A percentile compares a stretch with the other conserved stretches of the same genome.
These are phyloP conservation scores for Cicer bijugum DNA, from an alignment of 306 rosid genomes.

Conservation along the genomic window DNA sequence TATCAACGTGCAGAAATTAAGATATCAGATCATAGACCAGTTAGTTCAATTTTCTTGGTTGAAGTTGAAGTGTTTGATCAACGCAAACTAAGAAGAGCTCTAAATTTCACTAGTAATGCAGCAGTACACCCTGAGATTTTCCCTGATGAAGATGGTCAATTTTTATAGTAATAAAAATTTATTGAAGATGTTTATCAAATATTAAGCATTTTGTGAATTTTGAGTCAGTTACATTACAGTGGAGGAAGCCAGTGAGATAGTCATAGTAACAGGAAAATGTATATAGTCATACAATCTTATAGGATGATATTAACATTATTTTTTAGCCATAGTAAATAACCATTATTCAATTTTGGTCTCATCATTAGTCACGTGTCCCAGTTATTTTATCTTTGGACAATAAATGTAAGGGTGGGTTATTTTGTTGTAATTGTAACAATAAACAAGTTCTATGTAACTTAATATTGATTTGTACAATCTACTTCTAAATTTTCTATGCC, in stretches of 20 bases:
- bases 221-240: conserved; percentile 25
- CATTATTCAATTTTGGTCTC: conserved; percentile 44
- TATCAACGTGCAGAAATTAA: conserved; percentile 66
- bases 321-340: conserved; percentile 14
- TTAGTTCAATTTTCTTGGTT: conserved; percentile 69
- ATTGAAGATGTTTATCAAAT: background rate
- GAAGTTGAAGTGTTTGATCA: conserved; percentile 90
- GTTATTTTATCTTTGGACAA: conserved; percentile 31
- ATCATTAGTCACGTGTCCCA: conserved; percentile 33
- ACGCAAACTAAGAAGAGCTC: conserved; percentile 75
- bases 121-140: conserved; percentile 71
- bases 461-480: conserved; percentile 22
- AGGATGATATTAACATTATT: conserved; percentile 26
- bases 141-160: conserved; percentile 55
- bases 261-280: conserved; percentile 47
- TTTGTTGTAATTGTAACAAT: conserved; percentile 38
- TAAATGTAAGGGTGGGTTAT: conserved; percentile 31
- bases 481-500: background rate
- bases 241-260: conserved; percentile 36
- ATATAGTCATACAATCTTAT: conserved; percentile 39
- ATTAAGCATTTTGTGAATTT: conserved; percentile 33
- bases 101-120: conserved; percentile 63
- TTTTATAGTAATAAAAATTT: conserved; percentile 18
- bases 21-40: conserved; percentile 88
- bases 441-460: conserved; percentile 27